phyloP scores from a whole-genome alignment of 176 grass and related monocot genomes.

The Eragrostis curvula region DNA sequence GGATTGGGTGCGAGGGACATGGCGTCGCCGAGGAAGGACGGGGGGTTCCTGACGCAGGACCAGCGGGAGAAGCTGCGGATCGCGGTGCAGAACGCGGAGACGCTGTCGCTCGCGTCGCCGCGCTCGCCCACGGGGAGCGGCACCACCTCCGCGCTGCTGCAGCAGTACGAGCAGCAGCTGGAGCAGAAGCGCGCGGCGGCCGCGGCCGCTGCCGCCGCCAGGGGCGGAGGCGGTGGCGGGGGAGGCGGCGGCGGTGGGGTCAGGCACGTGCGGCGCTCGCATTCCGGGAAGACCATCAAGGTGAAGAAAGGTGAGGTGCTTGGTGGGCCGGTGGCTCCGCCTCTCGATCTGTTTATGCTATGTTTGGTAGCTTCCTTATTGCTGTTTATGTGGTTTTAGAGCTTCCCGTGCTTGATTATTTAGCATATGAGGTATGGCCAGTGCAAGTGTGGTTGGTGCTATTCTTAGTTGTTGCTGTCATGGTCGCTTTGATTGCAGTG shows the following conservation, averaged over 20 bases:
- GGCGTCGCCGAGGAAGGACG: slow-evolving; percentile 87
- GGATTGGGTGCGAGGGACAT: slow-evolving; percentile 20
- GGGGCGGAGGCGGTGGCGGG: slow-evolving; percentile 15
- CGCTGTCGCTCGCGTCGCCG: slow-evolving; percentile 73
- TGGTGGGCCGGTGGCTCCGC: slow-evolving; percentile 14
- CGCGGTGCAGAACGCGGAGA: slow-evolving; percentile 86
- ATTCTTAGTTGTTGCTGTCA: slow-evolving; percentile 14
- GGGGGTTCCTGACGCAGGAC: slow-evolving; percentile 85
- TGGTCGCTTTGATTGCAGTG: background rate
- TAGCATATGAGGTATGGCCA: background rate
- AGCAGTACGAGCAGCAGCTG: slow-evolving; percentile 60
- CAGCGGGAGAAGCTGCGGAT: slow-evolving; percentile 90
- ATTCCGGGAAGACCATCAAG: slow-evolving; percentile 89
- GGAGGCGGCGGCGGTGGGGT: slow-evolving; percentile 15
- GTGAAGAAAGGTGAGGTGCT: slow-evolving; percentile 87
- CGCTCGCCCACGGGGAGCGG: slow-evolving; percentile 65
- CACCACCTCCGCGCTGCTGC: slow-evolving; percentile 57
- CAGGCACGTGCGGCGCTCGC: slow-evolving; percentile 71
- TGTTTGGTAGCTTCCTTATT: slow-evolving; percentile 29
- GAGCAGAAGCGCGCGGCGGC: slow-evolving; percentile 46
- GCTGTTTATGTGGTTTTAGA: slow-evolving; percentile 15
- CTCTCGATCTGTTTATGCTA: slow-evolving; percentile 35
- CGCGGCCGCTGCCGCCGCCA: background rate
- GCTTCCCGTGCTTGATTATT: slow-evolving; percentile 17
- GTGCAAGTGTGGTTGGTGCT: background rate